Base-by-base conservation (phyloP, 805 yeast genomes). In the Aciculoconidium aculeatum region DNA sequence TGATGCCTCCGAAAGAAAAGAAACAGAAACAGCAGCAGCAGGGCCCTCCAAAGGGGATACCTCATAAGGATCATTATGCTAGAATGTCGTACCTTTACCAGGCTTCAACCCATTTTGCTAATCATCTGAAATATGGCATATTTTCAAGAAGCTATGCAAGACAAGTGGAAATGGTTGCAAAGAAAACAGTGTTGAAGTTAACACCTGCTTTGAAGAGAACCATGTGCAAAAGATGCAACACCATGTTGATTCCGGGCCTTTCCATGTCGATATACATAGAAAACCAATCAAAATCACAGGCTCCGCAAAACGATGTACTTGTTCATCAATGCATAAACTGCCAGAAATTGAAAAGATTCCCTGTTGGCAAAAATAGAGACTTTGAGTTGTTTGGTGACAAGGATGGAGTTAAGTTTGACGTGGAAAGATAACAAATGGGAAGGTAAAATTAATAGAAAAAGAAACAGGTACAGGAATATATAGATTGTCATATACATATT, bases 201-300 rank as follows among this genome's bases (percentile, higher is more conserved):
- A 68, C 80, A 21, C 87, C 88, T 1, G 53, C 56, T 19, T 39
- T 85, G 7, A 86, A 86, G 51, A 62, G 94, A 40, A 63, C 70
- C 0, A 47, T 78, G 10, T 86, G 95, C 53, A 84, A 83, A 42
- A 57, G 55, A 20, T 86, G 95, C 51, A 55, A 69, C 25, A 50
- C 75, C 6, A 36, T 70, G 7, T 55, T 70, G 36, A 44, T 73
- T 1, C 75, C 80, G 1, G 80, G 77, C 0, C 28, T 60, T 11
- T 64, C 67, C 11, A 44, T 68, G 28, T 26, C 48, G 1, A 40
- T 63, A 3, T 49, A 58, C 12, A 32, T 78, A 1, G 61, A 53
- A 18, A 75, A 77, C 43, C 29, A 28, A 10, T 68, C 74, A 11
- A 63, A 57, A 25, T 21, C 30, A 0, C 27, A 51, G 17, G 18